Conservation (phyloP, 192 early-diverging fungal species). For the Gigaspora rosea region DNA sequence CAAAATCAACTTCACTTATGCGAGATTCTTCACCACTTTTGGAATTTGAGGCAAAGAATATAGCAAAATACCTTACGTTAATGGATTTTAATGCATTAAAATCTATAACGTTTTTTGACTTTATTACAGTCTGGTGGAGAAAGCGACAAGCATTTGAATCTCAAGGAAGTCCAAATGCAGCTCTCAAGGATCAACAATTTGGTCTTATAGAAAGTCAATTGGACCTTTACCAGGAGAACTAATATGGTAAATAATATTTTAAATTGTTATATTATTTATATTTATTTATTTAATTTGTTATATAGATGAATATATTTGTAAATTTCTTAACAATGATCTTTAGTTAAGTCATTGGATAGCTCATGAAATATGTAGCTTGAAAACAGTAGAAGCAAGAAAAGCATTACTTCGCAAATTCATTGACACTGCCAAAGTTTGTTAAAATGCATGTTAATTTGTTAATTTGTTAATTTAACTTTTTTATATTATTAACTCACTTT, state of each 20-base stretch:
- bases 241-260: conserved; percentile 49
- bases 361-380: conserved; percentile 53
- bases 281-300: background rate
- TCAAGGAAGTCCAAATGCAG: conserved; percentile 11
- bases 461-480: too few species aligned
- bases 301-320: background rate
- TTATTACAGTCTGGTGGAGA: conserved; percentile 43
- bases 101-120: conserved; percentile 43
- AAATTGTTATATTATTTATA: background rate
- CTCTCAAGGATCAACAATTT: conserved; percentile 4
- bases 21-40: conserved; percentile 35
- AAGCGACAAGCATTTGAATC: conserved; percentile 36
- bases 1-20: conserved; percentile 1
- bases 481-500: background rate
- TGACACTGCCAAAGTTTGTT: conserved; percentile 49
- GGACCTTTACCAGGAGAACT: conserved; percentile 56
- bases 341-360: conserved; percentile 63
- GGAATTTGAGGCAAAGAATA: conserved; percentile 45
- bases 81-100: conserved; percentile 45
- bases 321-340: background rate
- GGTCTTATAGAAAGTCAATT: conserved; percentile 41
- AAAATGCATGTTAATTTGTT: conserved; percentile 9
- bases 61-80: conserved; percentile 55
- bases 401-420: conserved; percentile 61
- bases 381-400: conserved; percentile 44